phyloP scores from a whole-genome alignment of 2,329 filamentous ascomycete genomes.

The Nothopassalora personata region DNA sequence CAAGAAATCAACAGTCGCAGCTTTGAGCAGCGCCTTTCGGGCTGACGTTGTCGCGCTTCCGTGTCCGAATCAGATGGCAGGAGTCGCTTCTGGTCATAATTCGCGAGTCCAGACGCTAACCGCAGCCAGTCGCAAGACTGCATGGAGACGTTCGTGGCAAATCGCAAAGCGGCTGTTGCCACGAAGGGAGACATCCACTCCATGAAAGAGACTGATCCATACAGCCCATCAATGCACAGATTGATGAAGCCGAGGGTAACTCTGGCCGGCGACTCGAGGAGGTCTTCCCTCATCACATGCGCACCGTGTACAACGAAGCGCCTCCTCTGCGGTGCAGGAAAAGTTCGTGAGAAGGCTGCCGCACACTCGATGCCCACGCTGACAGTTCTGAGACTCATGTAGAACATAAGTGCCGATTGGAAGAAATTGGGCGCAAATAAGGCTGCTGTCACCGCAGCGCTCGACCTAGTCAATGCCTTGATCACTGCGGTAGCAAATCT shows the following conservation, averaged over 20 bases:
- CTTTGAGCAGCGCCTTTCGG: too few species aligned
- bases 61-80: too few species aligned
- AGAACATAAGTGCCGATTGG: neutral
- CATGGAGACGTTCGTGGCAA: neutral
- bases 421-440: neutral
- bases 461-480: neutral
- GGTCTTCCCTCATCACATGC: neutral
- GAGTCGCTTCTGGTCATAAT: neutral
- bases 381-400: too few species aligned
- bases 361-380: too few species aligned
- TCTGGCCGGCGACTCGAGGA: neutral
- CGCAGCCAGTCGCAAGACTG: neutral
- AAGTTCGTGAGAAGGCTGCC: too few species aligned
- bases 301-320: neutral
- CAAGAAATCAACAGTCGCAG: too few species aligned
- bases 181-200: neutral
- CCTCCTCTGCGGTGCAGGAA: neutral
- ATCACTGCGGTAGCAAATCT: neutral
- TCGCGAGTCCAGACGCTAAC: neutral
- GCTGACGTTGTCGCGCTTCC: too few species aligned
- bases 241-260: neutral
- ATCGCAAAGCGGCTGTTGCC: neutral
- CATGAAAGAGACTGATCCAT: neutral
- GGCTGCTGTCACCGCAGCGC: neutral
- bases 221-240: neutral